Evolutionary conservation across 179 eudicot genomes (phyloP).

Genomic region (Beta macrorhiza): DNA sequence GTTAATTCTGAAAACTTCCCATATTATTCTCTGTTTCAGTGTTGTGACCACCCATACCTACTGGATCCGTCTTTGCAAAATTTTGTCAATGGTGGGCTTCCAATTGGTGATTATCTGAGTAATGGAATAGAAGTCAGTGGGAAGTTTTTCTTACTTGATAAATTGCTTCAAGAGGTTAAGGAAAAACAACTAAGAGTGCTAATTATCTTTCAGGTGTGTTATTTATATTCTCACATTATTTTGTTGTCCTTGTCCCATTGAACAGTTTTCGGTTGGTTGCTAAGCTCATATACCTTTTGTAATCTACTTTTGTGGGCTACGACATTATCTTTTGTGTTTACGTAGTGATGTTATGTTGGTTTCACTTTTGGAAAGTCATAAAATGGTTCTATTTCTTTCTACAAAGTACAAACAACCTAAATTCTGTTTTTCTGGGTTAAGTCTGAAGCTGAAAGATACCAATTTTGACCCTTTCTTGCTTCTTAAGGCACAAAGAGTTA

Average conservation of each 20-base stretch:
- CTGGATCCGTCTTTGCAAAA: slow-evolving; percentile 48
- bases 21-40: slow-evolving; percentile 39
- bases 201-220: slow-evolving; percentile 59
- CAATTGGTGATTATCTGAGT: slow-evolving; percentile 37
- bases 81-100: slow-evolving; percentile 34
- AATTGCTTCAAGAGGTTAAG: slow-evolving; percentile 46
- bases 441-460: too few species aligned
- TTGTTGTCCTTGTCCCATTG: too few species aligned
- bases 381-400: background rate
- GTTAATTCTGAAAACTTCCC: background rate
- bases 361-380: background rate
- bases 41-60: slow-evolving; percentile 82
- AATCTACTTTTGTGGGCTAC: background rate
- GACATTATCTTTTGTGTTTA: background rate
- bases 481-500: too few species aligned
- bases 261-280: background rate
- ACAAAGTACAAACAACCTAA: background rate
- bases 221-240: background rate
- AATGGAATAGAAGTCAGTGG: slow-evolving; percentile 63
- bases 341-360: background rate
- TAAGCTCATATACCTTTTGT: background rate
- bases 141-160: slow-evolving; percentile 62
- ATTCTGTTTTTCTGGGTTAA: too few species aligned
- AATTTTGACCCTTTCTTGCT: too few species aligned
- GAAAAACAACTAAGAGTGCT: slow-evolving; percentile 46